Conservation (phyloP, 2,329 filamentous ascomycete genomes). For the Zasmidium angulare region DNA sequence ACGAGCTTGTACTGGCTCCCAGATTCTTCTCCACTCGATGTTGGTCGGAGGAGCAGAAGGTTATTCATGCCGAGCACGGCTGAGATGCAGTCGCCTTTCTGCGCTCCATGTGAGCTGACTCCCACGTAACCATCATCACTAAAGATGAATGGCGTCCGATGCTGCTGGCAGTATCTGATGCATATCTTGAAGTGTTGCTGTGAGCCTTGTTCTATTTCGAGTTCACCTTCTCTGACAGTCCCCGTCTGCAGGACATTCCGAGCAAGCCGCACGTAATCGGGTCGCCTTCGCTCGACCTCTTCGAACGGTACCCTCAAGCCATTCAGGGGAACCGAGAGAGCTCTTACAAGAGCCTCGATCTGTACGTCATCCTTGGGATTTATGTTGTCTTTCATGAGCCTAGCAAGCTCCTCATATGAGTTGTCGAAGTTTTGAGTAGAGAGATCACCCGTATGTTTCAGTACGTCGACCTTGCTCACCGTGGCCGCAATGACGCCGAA, state of each 20-base stretch:
- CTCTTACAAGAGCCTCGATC: slow-evolving; percentile 1
- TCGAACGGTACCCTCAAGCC: neutral
- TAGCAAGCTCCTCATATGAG: slow-evolving; percentile 5
- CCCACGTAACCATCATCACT: slow-evolving; percentile 6
- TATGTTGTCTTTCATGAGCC: slow-evolving; percentile 1
- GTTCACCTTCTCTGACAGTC: neutral
- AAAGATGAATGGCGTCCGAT: slow-evolving; percentile 7
- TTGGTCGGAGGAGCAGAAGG: neutral
- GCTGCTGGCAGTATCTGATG: slow-evolving; percentile 5
- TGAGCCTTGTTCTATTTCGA: neutral
- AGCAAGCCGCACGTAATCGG: slow-evolving; percentile 1
- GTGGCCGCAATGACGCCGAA: slow-evolving; percentile 6
- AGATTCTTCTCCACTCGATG: neutral
- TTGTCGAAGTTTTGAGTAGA: neutral
- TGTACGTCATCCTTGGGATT: neutral
- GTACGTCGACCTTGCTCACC: neutral
- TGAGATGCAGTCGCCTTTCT: slow-evolving; percentile 4
- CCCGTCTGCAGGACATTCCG: neutral
- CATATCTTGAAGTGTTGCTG: neutral
- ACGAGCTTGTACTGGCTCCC: slow-evolving; percentile 7
- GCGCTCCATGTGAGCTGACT: slow-evolving; percentile 1
- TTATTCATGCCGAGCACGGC: slow-evolving; percentile 8
- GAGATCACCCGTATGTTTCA: neutral
- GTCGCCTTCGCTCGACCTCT: neutral
- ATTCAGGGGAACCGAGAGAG: slow-evolving; percentile 5